Evolutionary conservation across 495 filamentous ascomycete species (phyloP).

Genomic region (Tuber aestivum): DNA sequence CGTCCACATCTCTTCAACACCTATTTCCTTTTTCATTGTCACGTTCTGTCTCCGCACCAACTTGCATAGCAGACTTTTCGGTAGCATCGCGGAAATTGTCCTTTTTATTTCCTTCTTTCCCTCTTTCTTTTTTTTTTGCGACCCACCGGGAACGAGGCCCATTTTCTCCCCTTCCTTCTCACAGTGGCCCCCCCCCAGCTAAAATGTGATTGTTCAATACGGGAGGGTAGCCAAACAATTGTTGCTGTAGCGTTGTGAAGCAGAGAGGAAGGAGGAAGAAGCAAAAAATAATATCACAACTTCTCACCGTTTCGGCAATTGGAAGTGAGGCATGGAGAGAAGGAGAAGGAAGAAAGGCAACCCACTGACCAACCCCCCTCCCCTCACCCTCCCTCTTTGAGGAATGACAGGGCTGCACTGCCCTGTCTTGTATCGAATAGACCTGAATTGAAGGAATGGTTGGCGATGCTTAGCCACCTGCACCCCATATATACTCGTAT

Average conservation of each 20-base stretch:
- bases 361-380: neutral
- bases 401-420: neutral
- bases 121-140: neutral
- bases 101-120: too few species aligned
- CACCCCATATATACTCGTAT: neutral
- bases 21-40: constrained; percentile 5
- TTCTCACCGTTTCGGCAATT: neutral
- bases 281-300: constrained; percentile 7
- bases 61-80: constrained; percentile 4
- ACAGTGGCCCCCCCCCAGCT: neutral
- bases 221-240: neutral
- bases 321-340: neutral
- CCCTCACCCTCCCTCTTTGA: neutral
- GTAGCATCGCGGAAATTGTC: neutral
- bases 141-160: neutral
- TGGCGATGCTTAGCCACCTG: constrained; percentile 1
- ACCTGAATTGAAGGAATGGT: neutral
- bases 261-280: neutral
- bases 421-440: neutral
- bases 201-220: neutral
- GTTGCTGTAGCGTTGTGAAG: constrained; percentile 1
- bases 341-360: neutral
- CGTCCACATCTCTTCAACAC: neutral
- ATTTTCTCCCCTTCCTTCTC: neutral
- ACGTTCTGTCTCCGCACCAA: neutral